Percentiles rank a stretch among this genome's conserved stretches.
Conservation (phyloP, 257 asterid genomes). For the Anisodus acutangulus region DNA sequence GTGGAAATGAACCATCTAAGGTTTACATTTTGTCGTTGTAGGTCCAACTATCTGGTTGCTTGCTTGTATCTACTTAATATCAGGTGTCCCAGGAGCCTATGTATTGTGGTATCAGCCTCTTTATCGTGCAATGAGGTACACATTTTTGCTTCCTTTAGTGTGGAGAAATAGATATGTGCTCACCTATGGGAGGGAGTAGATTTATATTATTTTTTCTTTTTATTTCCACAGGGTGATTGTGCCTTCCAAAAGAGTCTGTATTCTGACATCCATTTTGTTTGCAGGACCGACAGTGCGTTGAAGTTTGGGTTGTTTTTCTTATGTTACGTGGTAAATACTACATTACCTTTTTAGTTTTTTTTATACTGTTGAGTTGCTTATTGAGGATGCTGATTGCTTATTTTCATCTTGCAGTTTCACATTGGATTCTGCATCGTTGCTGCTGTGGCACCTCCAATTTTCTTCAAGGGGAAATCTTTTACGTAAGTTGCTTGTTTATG, state of each 20-base stretch:
- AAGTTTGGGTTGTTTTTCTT: constrained; percentile 89
- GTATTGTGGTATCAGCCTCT: constrained; percentile 95
- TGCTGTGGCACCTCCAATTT: constrained; percentile 84
- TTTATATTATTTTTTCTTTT: neutral
- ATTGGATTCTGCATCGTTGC: constrained; percentile 77
- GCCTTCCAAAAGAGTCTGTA: neutral
- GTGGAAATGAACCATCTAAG: constrained; percentile 13
- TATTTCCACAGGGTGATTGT: neutral
- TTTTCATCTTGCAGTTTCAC: constrained; percentile 59
- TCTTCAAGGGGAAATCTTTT: constrained; percentile 85
- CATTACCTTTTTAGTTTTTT: neutral
- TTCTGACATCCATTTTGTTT: constrained; percentile 25
- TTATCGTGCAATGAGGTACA: constrained; percentile 92
- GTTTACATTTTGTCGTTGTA: constrained; percentile 32
- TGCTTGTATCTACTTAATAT: constrained; percentile 75
- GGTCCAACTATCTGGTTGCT: constrained; percentile 87
- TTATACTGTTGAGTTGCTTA: neutral
- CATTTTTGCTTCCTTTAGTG: neutral
- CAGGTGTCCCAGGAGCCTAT: constrained; percentile 93
- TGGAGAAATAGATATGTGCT: neutral
- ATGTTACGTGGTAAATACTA: constrained; percentile 56
- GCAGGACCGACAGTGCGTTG: constrained; percentile 89
- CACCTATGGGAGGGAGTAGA: neutral
- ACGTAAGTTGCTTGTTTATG: constrained; percentile 55
- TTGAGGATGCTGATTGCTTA: neutral